These are phyloP conservation scores for Phyllosticta paracitricarpa DNA, from an alignment of 2,329 filamentous ascomycete species.

Conservation along the genomic window DNA sequence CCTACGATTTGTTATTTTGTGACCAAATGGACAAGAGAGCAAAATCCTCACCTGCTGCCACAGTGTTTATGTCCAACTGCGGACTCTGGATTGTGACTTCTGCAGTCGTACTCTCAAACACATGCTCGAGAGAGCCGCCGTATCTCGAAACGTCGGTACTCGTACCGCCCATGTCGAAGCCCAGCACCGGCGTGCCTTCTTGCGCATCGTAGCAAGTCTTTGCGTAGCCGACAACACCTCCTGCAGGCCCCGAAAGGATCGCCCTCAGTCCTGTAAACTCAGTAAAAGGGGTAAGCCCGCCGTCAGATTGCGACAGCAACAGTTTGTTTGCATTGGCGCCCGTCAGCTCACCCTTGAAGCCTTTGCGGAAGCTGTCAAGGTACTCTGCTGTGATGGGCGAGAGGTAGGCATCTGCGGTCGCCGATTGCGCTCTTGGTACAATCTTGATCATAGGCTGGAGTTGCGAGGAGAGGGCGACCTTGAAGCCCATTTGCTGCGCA, in stretches of 20 bases:
- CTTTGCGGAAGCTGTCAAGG: constrained; percentile 17
- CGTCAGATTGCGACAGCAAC: constrained; percentile 92
- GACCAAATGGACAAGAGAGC: not conserved
- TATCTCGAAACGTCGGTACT: constrained; percentile 87
- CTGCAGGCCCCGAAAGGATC: constrained; percentile 83
- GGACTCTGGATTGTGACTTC: constrained; percentile 88
- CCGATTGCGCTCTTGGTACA: constrained; percentile 18
- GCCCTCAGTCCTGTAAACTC: constrained; percentile 71
- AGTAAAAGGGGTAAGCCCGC: constrained; percentile 31
- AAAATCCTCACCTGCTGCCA: constrained; percentile 17
- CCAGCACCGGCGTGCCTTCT: constrained; percentile 78
- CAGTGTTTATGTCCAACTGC: constrained; percentile 85
- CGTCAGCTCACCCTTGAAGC: constrained; percentile 19
- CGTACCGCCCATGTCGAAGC: constrained; percentile 86
- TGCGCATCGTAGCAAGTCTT: constrained; percentile 78
- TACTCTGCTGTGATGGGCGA: constrained; percentile 18
- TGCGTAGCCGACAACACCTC: constrained; percentile 89
- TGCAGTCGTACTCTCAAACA: constrained; percentile 87
- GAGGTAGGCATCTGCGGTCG: constrained; percentile 21
- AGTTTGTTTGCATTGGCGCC: constrained; percentile 60
- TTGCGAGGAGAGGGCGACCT: constrained; percentile 19
- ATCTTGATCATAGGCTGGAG: constrained; percentile 18
- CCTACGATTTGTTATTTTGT: constrained; percentile 41
- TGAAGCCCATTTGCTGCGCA: constrained; percentile 22
- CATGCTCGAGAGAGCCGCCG: constrained; percentile 76